Conservation (phyloP, 2,329 filamentous ascomycete species). For the Ascochyta pisi region DNA sequence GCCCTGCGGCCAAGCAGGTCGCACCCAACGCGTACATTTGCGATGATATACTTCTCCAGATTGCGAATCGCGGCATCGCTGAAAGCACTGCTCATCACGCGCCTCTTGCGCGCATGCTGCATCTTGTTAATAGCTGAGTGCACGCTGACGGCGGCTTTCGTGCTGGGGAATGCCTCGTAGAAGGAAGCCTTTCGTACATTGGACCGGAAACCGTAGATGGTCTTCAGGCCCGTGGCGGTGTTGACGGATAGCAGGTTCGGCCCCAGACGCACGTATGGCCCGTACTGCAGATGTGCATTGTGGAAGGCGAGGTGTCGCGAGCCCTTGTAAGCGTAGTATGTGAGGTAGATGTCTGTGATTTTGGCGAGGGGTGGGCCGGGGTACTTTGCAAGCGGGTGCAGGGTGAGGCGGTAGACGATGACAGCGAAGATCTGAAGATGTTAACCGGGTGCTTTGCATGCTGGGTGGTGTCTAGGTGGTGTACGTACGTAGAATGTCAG, state of each 20-base stretch:
- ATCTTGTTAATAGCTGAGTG: slow-evolving; percentile 55
- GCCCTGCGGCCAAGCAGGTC: slow-evolving; percentile 39
- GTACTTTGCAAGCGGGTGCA: slow-evolving; percentile 54
- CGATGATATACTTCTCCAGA: slow-evolving; percentile 55
- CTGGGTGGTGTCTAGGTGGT: background rate
- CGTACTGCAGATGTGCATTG: slow-evolving; percentile 74
- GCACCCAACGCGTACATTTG: slow-evolving; percentile 52
- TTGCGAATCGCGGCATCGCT: slow-evolving; percentile 54
- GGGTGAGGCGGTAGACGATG: slow-evolving; percentile 49
- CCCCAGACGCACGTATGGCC: slow-evolving; percentile 74
- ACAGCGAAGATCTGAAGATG: slow-evolving; percentile 31
- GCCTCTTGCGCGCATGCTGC: slow-evolving; percentile 55
- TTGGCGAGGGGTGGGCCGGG: slow-evolving; percentile 52
- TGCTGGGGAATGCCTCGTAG: slow-evolving; percentile 56
- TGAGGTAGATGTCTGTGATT: slow-evolving; percentile 47
- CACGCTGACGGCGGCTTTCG: slow-evolving; percentile 52
- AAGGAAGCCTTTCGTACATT: slow-evolving; percentile 59
- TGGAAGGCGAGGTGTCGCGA: slow-evolving; percentile 77
- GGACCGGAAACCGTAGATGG: slow-evolving; percentile 57
- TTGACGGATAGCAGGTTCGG: slow-evolving; percentile 82
- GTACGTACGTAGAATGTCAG: slow-evolving; percentile 36
- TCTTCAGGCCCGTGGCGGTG: slow-evolving; percentile 61
- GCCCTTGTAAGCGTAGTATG: slow-evolving; percentile 76
- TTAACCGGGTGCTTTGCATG: slow-evolving; percentile 15
- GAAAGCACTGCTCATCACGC: slow-evolving; percentile 57